Conservation (phyloP, 805 yeast species). For the Barnettozyma salicaria region DNA sequence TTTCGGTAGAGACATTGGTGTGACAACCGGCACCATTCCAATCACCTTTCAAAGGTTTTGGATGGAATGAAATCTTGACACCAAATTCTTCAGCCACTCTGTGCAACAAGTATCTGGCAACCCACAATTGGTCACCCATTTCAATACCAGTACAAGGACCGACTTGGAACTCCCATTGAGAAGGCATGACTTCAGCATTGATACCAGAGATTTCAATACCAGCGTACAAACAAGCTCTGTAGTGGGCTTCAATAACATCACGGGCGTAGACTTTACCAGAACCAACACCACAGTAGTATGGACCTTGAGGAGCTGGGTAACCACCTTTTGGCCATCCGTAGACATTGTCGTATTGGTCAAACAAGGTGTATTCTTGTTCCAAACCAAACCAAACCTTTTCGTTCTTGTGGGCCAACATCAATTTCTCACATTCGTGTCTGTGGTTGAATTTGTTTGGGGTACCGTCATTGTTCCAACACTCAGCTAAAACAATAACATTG, state of each 20-base stretch:
- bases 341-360: constrained; percentile 82
- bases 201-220: constrained; percentile 92
- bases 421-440: constrained; percentile 93
- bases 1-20: constrained; percentile 91
- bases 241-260: constrained; percentile 98
- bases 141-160: constrained; percentile 94
- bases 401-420: constrained; percentile 84
- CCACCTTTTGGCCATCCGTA: constrained; percentile 99
- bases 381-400: constrained; percentile 95
- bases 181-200: constrained; percentile 99
- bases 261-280: constrained; percentile 97
- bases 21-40: constrained; percentile 99
- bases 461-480: constrained; percentile 98
- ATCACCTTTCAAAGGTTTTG: constrained; percentile 97
- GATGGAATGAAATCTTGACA: constrained; percentile 97
- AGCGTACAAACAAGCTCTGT: constrained; percentile 93
- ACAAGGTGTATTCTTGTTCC: constrained; percentile 97
- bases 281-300: constrained; percentile 99
- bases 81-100: constrained; percentile 99
- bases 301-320: constrained; percentile 99
- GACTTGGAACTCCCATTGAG: constrained; percentile 99
- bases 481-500: constrained; percentile 89
- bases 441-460: constrained; percentile 98
- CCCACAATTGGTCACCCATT: constrained; percentile 98
- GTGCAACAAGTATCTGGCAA: constrained; percentile 86